A percentile compares a stretch with the other conserved stretches of the same genome.
Conservation (phyloP, 306 rosid species). For the Cicer cuneatum region DNA sequence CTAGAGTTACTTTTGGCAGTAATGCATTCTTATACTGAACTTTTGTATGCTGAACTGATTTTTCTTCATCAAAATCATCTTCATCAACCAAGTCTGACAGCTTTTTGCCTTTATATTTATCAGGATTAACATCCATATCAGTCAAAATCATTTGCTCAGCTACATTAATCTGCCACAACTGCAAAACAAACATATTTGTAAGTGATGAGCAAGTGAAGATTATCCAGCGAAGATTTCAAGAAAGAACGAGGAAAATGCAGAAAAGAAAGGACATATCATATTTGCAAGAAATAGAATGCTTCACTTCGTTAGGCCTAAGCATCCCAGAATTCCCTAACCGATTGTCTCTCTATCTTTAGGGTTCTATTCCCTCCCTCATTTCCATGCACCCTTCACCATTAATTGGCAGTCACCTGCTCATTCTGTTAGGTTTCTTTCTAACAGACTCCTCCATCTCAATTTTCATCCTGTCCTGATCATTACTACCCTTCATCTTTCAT, state of each 20-base stretch:
- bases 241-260: background rate
- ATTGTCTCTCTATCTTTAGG: background rate
- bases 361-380: conserved; percentile 6
- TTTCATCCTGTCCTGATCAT: background rate
- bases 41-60: conserved; percentile 70
- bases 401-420: background rate
- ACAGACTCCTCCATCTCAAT: conserved; percentile 3
- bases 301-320: conserved; percentile 2
- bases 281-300: conserved; percentile 7
- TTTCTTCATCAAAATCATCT: conserved; percentile 82
- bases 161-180: conserved; percentile 95
- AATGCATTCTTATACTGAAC: conserved; percentile 67
- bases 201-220: conserved; percentile 26
- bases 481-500: background rate
- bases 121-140: conserved; percentile 82
- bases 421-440: background rate
- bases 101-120: conserved; percentile 75
- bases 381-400: background rate
- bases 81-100: conserved; percentile 71
- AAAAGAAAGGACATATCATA: background rate
- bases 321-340: background rate
- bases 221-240: background rate
- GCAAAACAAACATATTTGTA: conserved; percentile 46
- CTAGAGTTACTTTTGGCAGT: conserved; percentile 74
- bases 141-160: conserved; percentile 92